Base-by-base conservation (phyloP, 306 rosid genomes). In the Sphenostylis stenocarpa region DNA sequence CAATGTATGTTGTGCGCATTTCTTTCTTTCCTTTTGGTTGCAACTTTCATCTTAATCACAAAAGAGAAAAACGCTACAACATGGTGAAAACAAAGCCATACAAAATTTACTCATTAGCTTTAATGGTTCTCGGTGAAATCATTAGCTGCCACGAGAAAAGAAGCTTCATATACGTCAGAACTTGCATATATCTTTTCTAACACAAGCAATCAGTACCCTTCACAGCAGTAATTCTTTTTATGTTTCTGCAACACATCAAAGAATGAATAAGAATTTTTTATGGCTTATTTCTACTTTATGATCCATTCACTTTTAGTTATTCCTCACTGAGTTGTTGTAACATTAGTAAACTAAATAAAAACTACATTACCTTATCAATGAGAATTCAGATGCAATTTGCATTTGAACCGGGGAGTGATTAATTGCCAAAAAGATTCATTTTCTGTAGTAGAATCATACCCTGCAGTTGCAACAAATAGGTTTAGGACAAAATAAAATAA, bases 181-280 rank as follows among this genome's bases (percentile, higher is more conserved):
- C 53, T 77, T 82, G 82, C 79, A 45, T 83, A 24, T 43, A 48
- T 73, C 81, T 74, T 81, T 77, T 77, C 61, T 70, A 73, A 51
- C 85, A 78, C 77, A 24, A 19, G 84, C 79, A 82, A 70, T 85
- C 81, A 84, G 87, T 82, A 70, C 65, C 87, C 84, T 77, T 82
- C 89, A 84, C 83, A 76, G 82, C 82, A 65, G 72, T 52, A 64
- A 67, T 80, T 72, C 81, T 79, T 76, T 80, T 82, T 38, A 58
- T 82, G 76, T n/a, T 83, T 67, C 82, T 75, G 81, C 62, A 81
- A 67, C 36, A 44, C 29, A 81, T 44, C 55, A 83, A 57, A 73
- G 62, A 60, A 55, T 26, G 51, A 17, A 64, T 75, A 28, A 79
- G 58, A 65, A 68, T 58, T 74, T 45, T 26, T 13, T 26, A 33